A percentile compares a stretch with the other conserved stretches of the same genome.
Conservation (phyloP, 2,329 filamentous ascomycete species). For the Cordyceps tenuipes region DNA sequence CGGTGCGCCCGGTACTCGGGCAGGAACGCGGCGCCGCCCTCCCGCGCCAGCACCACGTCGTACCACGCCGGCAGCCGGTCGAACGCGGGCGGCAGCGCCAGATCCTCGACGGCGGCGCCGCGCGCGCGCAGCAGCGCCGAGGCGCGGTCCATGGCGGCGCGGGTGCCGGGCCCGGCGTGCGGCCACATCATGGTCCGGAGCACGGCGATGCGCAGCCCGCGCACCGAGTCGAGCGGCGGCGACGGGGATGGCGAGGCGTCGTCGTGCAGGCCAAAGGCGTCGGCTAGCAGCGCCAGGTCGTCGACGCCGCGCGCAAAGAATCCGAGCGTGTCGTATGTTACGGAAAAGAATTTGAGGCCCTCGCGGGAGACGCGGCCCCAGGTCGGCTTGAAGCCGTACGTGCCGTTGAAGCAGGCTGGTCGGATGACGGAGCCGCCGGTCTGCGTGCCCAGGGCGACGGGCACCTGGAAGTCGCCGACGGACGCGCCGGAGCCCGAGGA, state of each 20-base stretch:
- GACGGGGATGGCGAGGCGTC: constrained; percentile 25
- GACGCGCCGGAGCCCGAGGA: constrained; percentile 59
- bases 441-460: constrained; percentile 55
- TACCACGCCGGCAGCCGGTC: constrained; percentile 44
- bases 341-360: constrained; percentile 50
- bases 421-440: constrained; percentile 57
- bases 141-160: constrained; percentile 33
- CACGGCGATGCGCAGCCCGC: constrained; percentile 45
- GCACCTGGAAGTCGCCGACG: constrained; percentile 56
- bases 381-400: constrained; percentile 58
- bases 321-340: constrained; percentile 54
- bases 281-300: constrained; percentile 49
- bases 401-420: constrained; percentile 56
- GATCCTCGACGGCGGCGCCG: constrained; percentile 48
- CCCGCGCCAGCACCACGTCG: constrained; percentile 37
- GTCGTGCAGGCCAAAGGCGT: constrained; percentile 46
- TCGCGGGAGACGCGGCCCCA: constrained; percentile 56
- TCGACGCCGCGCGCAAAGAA: constrained; percentile 49
- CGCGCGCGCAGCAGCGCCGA: constrained; percentile 30
- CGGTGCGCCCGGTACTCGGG: constrained; percentile 43
- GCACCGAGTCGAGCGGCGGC: constrained; percentile 25
- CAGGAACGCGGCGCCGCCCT: constrained; percentile 45
- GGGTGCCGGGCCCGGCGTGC: constrained; percentile 35
- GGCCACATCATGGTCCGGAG: constrained; percentile 45
- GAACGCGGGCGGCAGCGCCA: constrained; percentile 44